phyloP scores from a whole-genome alignment of 225 moss, liverwort and hornwort species.

The Climacium dendroides region DNA sequence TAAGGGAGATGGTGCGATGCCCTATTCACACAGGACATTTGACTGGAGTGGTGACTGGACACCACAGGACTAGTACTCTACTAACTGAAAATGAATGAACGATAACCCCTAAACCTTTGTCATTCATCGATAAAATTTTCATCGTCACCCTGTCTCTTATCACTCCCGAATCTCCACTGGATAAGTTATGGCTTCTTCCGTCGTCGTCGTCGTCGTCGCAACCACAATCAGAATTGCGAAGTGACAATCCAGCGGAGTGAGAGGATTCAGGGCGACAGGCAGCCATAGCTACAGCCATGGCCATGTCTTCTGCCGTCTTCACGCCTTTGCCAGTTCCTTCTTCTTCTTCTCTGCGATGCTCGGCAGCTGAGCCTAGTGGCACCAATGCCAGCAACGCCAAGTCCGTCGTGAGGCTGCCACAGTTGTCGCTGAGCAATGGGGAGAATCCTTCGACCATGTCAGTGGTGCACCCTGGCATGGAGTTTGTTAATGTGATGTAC shows the following conservation, averaged over 20 bases:
- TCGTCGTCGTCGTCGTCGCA: neutral
- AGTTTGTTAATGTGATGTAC: slow-evolving; percentile 76
- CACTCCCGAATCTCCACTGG: neutral
- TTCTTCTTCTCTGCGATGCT: neutral
- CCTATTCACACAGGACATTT: neutral
- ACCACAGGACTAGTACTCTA: neutral
- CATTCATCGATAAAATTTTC: neutral
- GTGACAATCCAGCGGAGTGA: neutral
- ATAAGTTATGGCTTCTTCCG: neutral
- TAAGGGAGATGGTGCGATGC: neutral
- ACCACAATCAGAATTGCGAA: neutral
- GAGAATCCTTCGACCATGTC: neutral
- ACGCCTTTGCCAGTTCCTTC: slow-evolving; percentile 6
- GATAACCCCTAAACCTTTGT: neutral
- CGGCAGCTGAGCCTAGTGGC: neutral
- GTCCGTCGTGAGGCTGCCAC: neutral
- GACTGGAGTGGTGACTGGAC: neutral
- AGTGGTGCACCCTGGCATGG: slow-evolving; percentile 65
- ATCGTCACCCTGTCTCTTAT: neutral
- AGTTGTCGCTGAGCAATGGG: neutral
- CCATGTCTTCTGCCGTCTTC: slow-evolving; percentile 12
- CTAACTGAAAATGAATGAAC: neutral
- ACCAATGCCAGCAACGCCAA: neutral
- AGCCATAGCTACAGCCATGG: slow-evolving; percentile 5
- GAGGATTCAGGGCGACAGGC: neutral